These are phyloP conservation scores for Endotrypanum monterogeii DNA, from an alignment of 208 protist species.

Conservation along the genomic window DNA sequence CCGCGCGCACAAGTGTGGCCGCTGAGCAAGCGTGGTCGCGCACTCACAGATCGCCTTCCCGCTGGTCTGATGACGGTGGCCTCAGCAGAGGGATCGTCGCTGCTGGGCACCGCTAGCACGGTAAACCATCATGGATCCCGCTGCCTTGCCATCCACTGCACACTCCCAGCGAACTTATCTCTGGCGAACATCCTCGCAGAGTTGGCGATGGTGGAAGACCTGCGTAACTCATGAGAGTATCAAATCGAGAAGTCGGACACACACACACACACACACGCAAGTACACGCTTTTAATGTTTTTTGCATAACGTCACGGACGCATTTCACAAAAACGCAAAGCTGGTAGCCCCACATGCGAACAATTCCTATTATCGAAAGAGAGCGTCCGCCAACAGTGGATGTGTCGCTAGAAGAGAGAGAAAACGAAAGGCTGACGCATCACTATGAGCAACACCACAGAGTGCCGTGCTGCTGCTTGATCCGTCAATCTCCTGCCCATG, in stretches of 20 bases:
- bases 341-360: background rate
- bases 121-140: constrained; percentile 19
- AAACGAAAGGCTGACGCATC: background rate
- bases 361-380: background rate
- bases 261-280: background rate
- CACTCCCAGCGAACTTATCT: constrained; percentile 54
- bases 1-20: constrained; percentile 44
- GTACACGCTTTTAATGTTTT: background rate
- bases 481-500: background rate
- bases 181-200: constrained; percentile 58
- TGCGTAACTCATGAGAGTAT: constrained; percentile 7
- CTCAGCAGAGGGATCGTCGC: constrained; percentile 19
- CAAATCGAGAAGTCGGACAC: background rate
- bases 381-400: background rate
- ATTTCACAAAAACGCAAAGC: background rate
- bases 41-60: constrained; percentile 67
- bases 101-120: background rate
- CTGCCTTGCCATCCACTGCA: constrained; percentile 70
- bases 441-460: background rate
- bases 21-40: constrained; percentile 59
- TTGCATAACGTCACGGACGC: background rate
- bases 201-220: constrained; percentile 27
- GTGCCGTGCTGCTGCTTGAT: background rate
- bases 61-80: constrained; percentile 53
- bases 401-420: background rate